Base-by-base conservation (phyloP, 2,329 filamentous ascomycete species). In the Parafenestella ontariensis region DNA sequence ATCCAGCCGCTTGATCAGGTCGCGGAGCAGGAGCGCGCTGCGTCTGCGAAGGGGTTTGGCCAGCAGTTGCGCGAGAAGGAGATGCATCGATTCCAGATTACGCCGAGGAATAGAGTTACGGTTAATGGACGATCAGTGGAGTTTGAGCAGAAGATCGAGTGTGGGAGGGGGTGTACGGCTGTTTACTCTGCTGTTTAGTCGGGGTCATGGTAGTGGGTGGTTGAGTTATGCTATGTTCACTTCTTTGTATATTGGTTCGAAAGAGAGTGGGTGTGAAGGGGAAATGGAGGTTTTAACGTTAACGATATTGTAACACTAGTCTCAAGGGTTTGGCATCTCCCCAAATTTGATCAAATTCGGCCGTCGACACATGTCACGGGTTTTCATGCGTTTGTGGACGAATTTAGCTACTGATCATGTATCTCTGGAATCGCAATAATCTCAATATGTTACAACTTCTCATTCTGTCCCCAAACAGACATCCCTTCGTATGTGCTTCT, bases 141-240 rank as follows among this genome's bases (percentile, higher is more conserved):
- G 49, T 79, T 96, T 62, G 92, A 96, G 79, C 94, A 97, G 79
- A 87, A 87, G 64, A 87, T 96, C 10, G 91, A 95, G 74, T 97
- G 93, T 72, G 94, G 94, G 17, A 85, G 90, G 58, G 87, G 86
- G 3, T 98, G 95, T 77, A 96, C 91, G n/a, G 72, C 65, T 7
- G 66, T 74, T 7, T 75, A 66, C 37, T 62, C 59, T 42, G 59
- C 61, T n/a, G 49, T 60, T 4, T 52, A 9, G 17, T 7, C n/a
- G n/a, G n/a, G n/a, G n/a, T n/a, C n/a, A n/a, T n/a, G n/a, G n/a
- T n/a, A n/a, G n/a, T n/a, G n/a, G n/a, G n/a, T n/a, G n/a, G n/a
- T n/a, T 37, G 24, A 5, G 7, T n/a, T 37, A n/a, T 7, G 34
- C 8, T 18, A 29, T 24, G 17, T 43, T 29, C 41, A 28, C 41